Conservation (phyloP, 305 asterid genomes). For the Fraxinus velutina region DNA sequence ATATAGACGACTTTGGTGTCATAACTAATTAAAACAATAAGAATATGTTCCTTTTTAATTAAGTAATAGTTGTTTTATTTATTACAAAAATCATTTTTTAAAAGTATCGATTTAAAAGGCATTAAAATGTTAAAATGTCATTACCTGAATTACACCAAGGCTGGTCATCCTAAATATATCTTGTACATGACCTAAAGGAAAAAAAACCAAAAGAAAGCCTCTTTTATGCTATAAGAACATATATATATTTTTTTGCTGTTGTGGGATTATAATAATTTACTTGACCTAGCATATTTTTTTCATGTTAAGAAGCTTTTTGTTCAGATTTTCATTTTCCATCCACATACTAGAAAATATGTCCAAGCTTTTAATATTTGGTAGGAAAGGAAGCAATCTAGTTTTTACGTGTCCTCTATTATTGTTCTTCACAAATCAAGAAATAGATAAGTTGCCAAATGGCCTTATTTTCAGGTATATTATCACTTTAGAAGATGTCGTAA, state of each 20-base stretch:
- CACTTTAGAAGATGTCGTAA: constrained; percentile 56
- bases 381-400: not conserved
- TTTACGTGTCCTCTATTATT: not conserved
- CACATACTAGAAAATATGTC: not conserved
- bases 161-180: not conserved
- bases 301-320: constrained; percentile 2
- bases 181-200: not conserved
- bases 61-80: not conserved
- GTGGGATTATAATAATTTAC: not conserved
- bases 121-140: not conserved
- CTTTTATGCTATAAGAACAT: not conserved
- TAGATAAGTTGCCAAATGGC: constrained; percentile 10
- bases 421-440: not conserved
- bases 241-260: not conserved
- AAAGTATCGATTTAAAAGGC: not conserved
- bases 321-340: not conserved
- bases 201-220: not conserved
- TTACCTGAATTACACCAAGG: not conserved
- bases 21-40: not conserved
- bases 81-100: not conserved
- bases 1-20: too few species aligned
- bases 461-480: constrained; percentile 55
- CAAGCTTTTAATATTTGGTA: not conserved
- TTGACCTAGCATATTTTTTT: not conserved
- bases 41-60: not conserved